Percentiles rank a stretch among this genome's conserved stretches.
phyloP scores from a whole-genome alignment of 2,329 filamentous ascomycete genomes.

The Penicillium hordei region DNA sequence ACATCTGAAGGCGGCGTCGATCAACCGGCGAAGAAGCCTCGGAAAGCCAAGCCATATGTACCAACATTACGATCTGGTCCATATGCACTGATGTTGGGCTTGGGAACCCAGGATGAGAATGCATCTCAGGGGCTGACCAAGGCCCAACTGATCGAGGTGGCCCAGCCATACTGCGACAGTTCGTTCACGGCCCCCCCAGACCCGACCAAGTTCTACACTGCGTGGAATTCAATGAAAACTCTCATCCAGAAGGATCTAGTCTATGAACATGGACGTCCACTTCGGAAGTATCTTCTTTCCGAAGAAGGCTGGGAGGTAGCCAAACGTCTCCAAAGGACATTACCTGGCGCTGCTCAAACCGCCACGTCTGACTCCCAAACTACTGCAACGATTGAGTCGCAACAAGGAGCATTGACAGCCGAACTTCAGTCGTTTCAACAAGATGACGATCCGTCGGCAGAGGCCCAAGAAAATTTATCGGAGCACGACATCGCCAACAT shows the following conservation, averaged over 20 bases:
- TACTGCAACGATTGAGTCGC: constrained; percentile 2
- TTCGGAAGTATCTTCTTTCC: constrained; percentile 68
- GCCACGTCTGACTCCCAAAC: constrained; percentile 12
- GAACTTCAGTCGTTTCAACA: neutral
- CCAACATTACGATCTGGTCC: constrained; percentile 70
- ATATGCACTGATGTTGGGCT: constrained; percentile 69
- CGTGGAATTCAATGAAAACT: constrained; percentile 81
- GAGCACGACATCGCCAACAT: constrained; percentile 32
- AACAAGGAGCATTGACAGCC: neutral
- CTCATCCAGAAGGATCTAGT: constrained; percentile 71
- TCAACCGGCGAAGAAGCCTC: constrained; percentile 56
- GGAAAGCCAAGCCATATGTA: constrained; percentile 65
- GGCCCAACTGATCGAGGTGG: constrained; percentile 64
- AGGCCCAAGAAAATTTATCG: constrained; percentile 10
- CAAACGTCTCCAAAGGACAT: constrained; percentile 59
- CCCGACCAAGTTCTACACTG: constrained; percentile 70
- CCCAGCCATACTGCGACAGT: constrained; percentile 70
- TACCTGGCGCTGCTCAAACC: constrained; percentile 24
- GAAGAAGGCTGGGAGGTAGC: constrained; percentile 78
- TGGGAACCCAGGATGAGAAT: constrained; percentile 61
- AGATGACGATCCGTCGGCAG: constrained; percentile 2
- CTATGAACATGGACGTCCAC: constrained; percentile 66
- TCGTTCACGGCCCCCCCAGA: constrained; percentile 70
- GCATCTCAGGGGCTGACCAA: constrained; percentile 63
- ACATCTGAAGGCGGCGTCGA: constrained; percentile 32